Conservation (phyloP, 257 asterid species). For the Ilex aquifolium region DNA sequence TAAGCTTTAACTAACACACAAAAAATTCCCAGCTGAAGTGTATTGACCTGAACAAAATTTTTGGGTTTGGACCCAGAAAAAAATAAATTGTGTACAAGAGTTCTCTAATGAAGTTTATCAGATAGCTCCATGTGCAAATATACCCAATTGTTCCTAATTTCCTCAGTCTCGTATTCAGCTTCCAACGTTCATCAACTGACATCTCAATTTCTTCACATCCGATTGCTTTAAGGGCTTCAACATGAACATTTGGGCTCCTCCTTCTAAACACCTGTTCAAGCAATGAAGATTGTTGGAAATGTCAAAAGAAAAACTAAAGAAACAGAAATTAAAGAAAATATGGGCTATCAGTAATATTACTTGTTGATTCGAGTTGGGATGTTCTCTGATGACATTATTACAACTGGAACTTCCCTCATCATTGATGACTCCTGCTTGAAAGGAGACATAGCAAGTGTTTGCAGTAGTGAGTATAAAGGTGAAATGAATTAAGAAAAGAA, state of each 20-base stretch:
- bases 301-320: background rate
- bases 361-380: slow-evolving; percentile 51
- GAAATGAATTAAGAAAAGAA: background rate
- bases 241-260: slow-evolving; percentile 34
- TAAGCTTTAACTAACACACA: background rate
- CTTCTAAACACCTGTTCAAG: slow-evolving; percentile 28
- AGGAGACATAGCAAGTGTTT: background rate
- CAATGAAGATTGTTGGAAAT: background rate
- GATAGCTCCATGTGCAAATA: too few relatives aligned
- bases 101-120: too few relatives aligned
- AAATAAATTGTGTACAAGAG: too few relatives aligned
- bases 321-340: background rate
- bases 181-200: slow-evolving; percentile 11
- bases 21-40: background rate
- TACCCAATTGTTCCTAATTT: too few relatives aligned
- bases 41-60: too few relatives aligned
- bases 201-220: slow-evolving; percentile 31
- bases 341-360: slow-evolving; percentile 16
- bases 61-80: too few relatives aligned
- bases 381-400: slow-evolving; percentile 66
- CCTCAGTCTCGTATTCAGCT: too few relatives aligned
- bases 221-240: slow-evolving; percentile 39
- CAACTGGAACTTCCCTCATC: slow-evolving; percentile 57
- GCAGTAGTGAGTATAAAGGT: too few relatives aligned
- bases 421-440: slow-evolving; percentile 44